Conservation (phyloP, 73 alveolate genomes). For the Paramecium primaurelia region DNA sequence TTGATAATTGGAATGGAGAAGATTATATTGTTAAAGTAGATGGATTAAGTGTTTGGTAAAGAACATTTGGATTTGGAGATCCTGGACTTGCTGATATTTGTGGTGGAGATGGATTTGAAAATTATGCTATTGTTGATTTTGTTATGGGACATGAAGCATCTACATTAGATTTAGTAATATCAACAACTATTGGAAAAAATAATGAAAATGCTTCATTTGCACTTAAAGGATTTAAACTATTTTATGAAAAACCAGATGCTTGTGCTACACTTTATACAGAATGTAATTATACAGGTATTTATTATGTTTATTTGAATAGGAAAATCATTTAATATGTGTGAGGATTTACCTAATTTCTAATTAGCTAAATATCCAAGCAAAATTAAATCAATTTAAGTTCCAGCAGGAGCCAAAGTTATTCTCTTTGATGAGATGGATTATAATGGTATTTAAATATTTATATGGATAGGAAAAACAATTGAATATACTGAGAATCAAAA, state of each 20-base stretch:
- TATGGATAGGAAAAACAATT: not conserved
- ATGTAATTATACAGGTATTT: constrained; percentile 11
- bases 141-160: constrained; percentile 6
- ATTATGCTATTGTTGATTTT: not conserved
- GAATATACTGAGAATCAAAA: not conserved
- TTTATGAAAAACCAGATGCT: constrained; percentile 1
- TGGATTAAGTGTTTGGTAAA: not conserved
- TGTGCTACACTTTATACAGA: constrained; percentile 35
- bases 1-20: constrained; percentile 24
- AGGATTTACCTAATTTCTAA: constrained; percentile 2
- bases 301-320: not conserved
- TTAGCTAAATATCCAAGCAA: not conserved
- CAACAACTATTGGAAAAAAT: not conserved
- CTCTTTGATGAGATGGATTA: not conserved
- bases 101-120: constrained; percentile 29
- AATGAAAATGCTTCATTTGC: not conserved
- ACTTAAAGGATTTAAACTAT: constrained; percentile 4
- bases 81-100: constrained; percentile 31
- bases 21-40: not conserved
- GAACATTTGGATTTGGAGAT: constrained; percentile 23
- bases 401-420: not conserved
- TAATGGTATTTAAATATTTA: not conserved
- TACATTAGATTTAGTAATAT: not conserved
- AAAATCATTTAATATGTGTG: constrained; percentile 25
- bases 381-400: constrained; percentile 30